Evolutionary conservation across 805 yeast genomes (phyloP).

Genomic region (Wickerhamomyces chaumierensis): DNA sequence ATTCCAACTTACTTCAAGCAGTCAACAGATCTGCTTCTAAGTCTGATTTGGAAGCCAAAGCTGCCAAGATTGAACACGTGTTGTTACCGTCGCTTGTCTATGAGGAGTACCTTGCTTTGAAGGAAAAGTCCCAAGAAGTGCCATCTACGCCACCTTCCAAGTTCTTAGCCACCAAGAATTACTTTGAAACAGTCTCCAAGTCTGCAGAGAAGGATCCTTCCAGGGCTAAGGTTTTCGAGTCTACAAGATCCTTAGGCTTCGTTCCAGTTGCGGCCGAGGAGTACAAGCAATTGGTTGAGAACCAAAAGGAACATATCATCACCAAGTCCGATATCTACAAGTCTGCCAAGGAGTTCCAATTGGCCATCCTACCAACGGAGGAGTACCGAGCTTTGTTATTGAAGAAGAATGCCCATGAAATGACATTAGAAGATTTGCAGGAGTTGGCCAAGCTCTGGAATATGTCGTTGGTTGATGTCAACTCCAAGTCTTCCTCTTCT

Average conservation of each 20-base stretch:
- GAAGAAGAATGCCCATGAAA: slow-evolving; percentile 14
- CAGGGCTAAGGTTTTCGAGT: slow-evolving; percentile 20
- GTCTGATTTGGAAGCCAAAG: slow-evolving; percentile 19
- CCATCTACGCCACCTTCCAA: slow-evolving; percentile 17
- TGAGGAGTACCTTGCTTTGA: slow-evolving; percentile 4
- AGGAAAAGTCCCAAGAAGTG: neutral
- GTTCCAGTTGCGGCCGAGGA: slow-evolving; percentile 24
- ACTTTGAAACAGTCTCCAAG: slow-evolving; percentile 22
- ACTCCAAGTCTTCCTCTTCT: neutral
- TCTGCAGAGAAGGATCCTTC: slow-evolving; percentile 16
- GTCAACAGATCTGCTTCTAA: slow-evolving; percentile 15
- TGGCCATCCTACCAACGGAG: slow-evolving; percentile 32
- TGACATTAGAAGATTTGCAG: slow-evolving; percentile 21
- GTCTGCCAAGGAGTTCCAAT: slow-evolving; percentile 28
- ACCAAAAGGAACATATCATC: slow-evolving; percentile 19
- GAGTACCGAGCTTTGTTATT: slow-evolving; percentile 29
- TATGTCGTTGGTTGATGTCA: slow-evolving; percentile 22
- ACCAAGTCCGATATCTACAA: slow-evolving; percentile 23
- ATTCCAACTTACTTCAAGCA: slow-evolving; percentile 13
- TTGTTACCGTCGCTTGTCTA: slow-evolving; percentile 15
- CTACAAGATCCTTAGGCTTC: slow-evolving; percentile 23
- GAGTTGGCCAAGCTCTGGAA: slow-evolving; percentile 25
- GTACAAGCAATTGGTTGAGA: slow-evolving; percentile 20
- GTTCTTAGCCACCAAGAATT: slow-evolving; percentile 23
- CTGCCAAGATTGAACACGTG: slow-evolving; percentile 19